These are phyloP conservation scores for Podospora fimiseda DNA, from an alignment of 495 filamentous ascomycete species.

Conservation along the genomic window DNA sequence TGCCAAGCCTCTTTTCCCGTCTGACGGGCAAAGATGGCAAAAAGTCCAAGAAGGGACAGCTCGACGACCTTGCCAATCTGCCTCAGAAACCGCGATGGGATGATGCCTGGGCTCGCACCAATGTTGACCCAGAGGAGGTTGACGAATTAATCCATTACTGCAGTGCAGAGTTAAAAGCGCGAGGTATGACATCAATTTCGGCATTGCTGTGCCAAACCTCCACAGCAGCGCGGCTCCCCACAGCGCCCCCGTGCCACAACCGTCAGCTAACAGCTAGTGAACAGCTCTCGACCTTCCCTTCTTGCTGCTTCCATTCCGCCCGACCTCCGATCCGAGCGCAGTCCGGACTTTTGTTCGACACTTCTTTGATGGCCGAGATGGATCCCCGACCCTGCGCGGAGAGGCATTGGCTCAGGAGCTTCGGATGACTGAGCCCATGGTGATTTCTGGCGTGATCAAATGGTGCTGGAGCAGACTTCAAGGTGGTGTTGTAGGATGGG, in stretches of 20 bases:
- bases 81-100: conserved; percentile 71
- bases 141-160: conserved; percentile 78
- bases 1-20: conserved; percentile 65
- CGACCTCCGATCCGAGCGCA: conserved; percentile 82
- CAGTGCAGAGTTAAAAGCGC: conserved; percentile 84
- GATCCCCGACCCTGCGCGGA: conserved; percentile 49
- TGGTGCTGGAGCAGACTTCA: conserved; percentile 97
- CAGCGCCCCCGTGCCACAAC: conserved; percentile 15
- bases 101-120: conserved; percentile 81
- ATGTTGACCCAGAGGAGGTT: conserved; percentile 84
- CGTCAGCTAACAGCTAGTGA: conserved; percentile 31
- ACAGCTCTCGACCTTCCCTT: conserved; percentile 85
- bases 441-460: conserved; percentile 89
- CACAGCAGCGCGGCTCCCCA: conserved; percentile 2
- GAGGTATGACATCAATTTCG: conserved; percentile 61
- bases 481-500: conserved; percentile 93
- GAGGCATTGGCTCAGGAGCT: conserved; percentile 76
- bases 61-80: conserved; percentile 39
- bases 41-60: conserved; percentile 49
- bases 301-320: conserved; percentile 90
- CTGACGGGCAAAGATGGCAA: conserved; percentile 66
- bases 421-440: conserved; percentile 89
- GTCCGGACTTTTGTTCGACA: conserved; percentile 89
- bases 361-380: conserved; percentile 69
- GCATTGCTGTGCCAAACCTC: conserved; percentile 16